Evolutionary conservation across 805 yeast genomes (phyloP).

Genomic region (Brettanomyces bruxellensis): DNA sequence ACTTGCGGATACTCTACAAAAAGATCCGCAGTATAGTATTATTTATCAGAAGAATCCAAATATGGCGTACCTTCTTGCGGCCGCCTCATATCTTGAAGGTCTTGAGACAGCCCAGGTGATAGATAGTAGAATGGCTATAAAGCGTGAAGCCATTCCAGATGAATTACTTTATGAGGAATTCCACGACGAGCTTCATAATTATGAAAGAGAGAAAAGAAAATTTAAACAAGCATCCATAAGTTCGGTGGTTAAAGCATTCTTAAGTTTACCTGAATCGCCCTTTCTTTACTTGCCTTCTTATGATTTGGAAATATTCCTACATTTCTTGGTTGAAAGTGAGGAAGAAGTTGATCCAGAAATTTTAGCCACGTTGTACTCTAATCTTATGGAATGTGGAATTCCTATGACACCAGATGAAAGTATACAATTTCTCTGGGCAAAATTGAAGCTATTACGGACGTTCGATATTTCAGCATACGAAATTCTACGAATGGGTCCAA

Average conservation of each 20-base stretch:
- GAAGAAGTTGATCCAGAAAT: slow-evolving; percentile 6
- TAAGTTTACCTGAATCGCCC: slow-evolving; percentile 14
- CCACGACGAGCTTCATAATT: slow-evolving; percentile 5
- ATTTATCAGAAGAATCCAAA: slow-evolving; percentile 8
- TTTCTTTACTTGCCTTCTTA: slow-evolving; percentile 10
- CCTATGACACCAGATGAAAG: slow-evolving; percentile 13
- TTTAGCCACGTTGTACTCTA: slow-evolving; percentile 11
- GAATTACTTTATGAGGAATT: slow-evolving; percentile 8
- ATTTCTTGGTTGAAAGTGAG: slow-evolving; percentile 6
- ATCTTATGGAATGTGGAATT: slow-evolving; percentile 12
- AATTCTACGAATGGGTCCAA: slow-evolving; percentile 4
- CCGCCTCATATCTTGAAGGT: slow-evolving; percentile 10
- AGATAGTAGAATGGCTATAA: slow-evolving; percentile 5
- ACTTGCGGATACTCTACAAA: slow-evolving; percentile 9
- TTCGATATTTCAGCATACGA: slow-evolving; percentile 9
- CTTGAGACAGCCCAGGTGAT: slow-evolving; percentile 7
- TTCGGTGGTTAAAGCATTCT: slow-evolving; percentile 6
- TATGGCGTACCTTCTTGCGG: slow-evolving; percentile 13
- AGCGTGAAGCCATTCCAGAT: slow-evolving; percentile 2
- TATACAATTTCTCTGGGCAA: slow-evolving; percentile 7
- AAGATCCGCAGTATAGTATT: slow-evolving; percentile 8
- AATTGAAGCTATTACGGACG: slow-evolving; percentile 4
- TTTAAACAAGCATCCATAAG: neutral
- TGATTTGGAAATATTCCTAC: slow-evolving; percentile 14
- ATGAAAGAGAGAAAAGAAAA: neutral